Evolutionary conservation across 805 yeast genomes (phyloP).

Genomic region (Geotrichum ghanense): DNA sequence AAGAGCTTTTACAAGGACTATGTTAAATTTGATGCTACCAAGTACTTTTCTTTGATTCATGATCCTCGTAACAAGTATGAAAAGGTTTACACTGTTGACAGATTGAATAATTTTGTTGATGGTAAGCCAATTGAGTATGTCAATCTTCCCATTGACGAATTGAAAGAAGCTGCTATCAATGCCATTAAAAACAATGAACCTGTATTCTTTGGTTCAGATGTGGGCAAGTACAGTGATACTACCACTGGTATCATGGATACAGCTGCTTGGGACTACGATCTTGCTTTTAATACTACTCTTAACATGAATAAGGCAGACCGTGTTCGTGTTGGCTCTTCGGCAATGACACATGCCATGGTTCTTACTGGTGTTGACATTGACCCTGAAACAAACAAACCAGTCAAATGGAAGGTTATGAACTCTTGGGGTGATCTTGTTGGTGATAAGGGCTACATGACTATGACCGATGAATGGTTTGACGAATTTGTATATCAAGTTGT

Average conservation of each 20-base stretch:
- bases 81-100: constrained; percentile 55
- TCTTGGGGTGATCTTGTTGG: constrained; percentile 69
- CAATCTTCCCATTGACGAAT: constrained; percentile 47
- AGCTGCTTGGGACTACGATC: constrained; percentile 53
- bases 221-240: constrained; percentile 64
- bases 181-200: constrained; percentile 66
- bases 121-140: constrained; percentile 64
- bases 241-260: constrained; percentile 62
- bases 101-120: constrained; percentile 61
- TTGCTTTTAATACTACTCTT: constrained; percentile 31
- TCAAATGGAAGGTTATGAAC: constrained; percentile 64
- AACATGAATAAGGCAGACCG: constrained; percentile 54
- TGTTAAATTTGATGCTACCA: constrained; percentile 39
- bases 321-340: constrained; percentile 55
- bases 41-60: constrained; percentile 56
- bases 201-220: constrained; percentile 81
- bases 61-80: constrained; percentile 72
- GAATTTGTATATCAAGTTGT: constrained; percentile 68
- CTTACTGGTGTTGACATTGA: constrained; percentile 74
- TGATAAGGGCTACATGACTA: constrained; percentile 52
- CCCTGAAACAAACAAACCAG: constrained; percentile 39
- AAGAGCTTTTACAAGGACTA: constrained; percentile 46
- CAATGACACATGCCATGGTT: constrained; percentile 88
- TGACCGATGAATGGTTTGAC: constrained; percentile 65
- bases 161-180: constrained; percentile 52